phyloP scores from a whole-genome alignment of 768 basidiomycete genomes.

The Pisolithus sp. region DNA sequence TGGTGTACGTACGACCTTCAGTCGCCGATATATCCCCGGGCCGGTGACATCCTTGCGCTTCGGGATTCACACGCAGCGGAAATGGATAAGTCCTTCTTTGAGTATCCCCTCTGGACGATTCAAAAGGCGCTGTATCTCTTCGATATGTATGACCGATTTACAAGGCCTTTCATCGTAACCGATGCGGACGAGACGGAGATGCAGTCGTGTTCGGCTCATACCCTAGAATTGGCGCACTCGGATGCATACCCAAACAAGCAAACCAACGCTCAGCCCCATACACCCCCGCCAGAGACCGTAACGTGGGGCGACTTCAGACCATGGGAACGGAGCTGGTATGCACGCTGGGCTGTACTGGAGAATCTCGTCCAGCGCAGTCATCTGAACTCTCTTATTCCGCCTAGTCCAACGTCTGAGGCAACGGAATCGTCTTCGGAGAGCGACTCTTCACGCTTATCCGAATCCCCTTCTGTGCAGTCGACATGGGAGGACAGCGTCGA shows the following conservation, averaged over 20 bases:
- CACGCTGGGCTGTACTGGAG: background rate
- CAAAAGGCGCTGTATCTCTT: slow-evolving; percentile 59
- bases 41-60: slow-evolving; percentile 54
- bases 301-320: slow-evolving; percentile 10
- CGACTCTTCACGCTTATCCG: background rate
- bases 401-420: background rate
- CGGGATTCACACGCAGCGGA: slow-evolving; percentile 51
- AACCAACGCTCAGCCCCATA: no score
- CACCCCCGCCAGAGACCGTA: background rate
- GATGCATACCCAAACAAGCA: no score
- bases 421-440: background rate
- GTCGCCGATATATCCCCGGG: slow-evolving; percentile 45
- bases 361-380: background rate
- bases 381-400: no score
- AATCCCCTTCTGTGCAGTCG: background rate
- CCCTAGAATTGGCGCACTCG: no score
- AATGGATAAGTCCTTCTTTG: slow-evolving; percentile 54
- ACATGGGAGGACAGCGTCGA: background rate
- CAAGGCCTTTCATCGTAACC: background rate
- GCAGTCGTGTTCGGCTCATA: background rate
- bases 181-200: slow-evolving; percentile 11
- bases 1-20: slow-evolving; percentile 12
- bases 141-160: slow-evolving; percentile 39
- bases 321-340: background rate
- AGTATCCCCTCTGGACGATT: slow-evolving; percentile 58